phyloP scores from a whole-genome alignment of 176 grass and related monocot genomes.

The Eremochloa ophiuroides region DNA sequence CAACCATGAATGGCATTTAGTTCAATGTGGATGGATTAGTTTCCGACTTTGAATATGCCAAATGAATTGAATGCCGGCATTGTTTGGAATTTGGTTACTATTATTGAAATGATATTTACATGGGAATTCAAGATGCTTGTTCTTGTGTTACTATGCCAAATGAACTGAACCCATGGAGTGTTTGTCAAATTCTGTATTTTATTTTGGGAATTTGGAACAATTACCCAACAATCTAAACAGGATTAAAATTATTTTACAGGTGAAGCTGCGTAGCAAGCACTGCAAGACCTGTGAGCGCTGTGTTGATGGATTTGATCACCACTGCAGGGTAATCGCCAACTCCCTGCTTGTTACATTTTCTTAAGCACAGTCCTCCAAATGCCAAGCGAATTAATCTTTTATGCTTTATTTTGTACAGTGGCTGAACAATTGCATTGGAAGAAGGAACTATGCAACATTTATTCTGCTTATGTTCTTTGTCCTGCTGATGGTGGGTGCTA shows the following conservation, averaged over 20 bases:
- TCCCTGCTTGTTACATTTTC: neutral
- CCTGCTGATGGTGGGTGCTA: slow-evolving; percentile 62
- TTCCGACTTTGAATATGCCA: neutral
- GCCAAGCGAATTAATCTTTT: neutral
- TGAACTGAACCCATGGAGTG: neutral
- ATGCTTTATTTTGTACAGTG: slow-evolving; percentile 47
- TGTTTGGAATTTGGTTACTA: neutral
- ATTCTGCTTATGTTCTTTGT: slow-evolving; percentile 83
- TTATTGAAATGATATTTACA: neutral
- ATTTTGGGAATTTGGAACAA: neutral
- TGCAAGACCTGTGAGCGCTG: slow-evolving; percentile 90
- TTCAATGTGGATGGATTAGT: neutral
- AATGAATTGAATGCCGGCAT: neutral
- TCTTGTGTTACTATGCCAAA: neutral
- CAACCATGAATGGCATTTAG: neutral
- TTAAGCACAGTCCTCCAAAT: neutral
- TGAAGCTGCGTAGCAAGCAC: slow-evolving; percentile 94
- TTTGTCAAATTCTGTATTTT: neutral
- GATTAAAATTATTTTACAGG: slow-evolving; percentile 33
- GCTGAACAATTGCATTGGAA: slow-evolving; percentile 99
- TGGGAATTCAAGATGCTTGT: neutral
- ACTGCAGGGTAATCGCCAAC: slow-evolving; percentile 69
- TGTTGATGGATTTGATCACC: slow-evolving; percentile 98
- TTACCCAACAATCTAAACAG: neutral
- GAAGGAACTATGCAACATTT: slow-evolving; percentile 82